phyloP scores from a whole-genome alignment of 2,329 filamentous ascomycete species.

The Nemania abortiva region DNA sequence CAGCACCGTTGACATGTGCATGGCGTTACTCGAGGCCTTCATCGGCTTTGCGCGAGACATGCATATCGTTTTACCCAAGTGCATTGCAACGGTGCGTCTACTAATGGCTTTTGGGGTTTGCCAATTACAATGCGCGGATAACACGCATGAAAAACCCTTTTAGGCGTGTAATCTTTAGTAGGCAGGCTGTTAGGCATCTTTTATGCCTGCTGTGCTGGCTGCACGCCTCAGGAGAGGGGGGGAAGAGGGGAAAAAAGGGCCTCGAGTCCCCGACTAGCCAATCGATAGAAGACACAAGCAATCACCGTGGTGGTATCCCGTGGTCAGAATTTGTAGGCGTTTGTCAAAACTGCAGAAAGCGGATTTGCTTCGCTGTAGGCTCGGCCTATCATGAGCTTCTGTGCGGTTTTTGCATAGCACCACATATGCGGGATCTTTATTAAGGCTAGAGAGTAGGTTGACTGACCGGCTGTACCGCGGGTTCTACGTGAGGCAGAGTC shows the following conservation, averaged over 20 bases:
- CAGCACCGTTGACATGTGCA: conserved; percentile 17
- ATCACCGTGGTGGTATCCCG: conserved; percentile 11
- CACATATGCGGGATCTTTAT: conserved; percentile 27
- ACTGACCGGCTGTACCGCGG: conserved; percentile 32
- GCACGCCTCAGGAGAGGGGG: conserved; percentile 18
- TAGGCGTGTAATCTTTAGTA: conserved; percentile 12
- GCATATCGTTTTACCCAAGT: conserved; percentile 32
- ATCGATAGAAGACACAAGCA: conserved; percentile 9
- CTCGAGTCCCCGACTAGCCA: conserved; percentile 4
- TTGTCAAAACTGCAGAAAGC: conserved; percentile 15
- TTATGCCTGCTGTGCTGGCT: conserved; percentile 19
- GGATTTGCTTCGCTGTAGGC: conserved; percentile 9
- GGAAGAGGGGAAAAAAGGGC: too few relatives aligned
- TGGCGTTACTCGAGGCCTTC: conserved; percentile 20
- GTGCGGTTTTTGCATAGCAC: background rate
- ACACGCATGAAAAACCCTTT: conserved; percentile 4
- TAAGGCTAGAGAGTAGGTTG: conserved; percentile 25
- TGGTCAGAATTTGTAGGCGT: conserved; percentile 28
- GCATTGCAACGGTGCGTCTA: conserved; percentile 25
- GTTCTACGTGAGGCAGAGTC: conserved; percentile 39
- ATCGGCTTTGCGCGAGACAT: conserved; percentile 41
- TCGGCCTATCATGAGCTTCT: conserved; percentile 25
- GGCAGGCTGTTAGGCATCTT: conserved; percentile 28
- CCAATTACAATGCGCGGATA: conserved; percentile 18
- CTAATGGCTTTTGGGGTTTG: conserved; percentile 19